Percentiles rank a stretch among this genome's conserved stretches.
Evolutionary conservation across 371 early-diverging fungal genomes (phyloP).

Genomic region (Apophysomyces sp.): DNA sequence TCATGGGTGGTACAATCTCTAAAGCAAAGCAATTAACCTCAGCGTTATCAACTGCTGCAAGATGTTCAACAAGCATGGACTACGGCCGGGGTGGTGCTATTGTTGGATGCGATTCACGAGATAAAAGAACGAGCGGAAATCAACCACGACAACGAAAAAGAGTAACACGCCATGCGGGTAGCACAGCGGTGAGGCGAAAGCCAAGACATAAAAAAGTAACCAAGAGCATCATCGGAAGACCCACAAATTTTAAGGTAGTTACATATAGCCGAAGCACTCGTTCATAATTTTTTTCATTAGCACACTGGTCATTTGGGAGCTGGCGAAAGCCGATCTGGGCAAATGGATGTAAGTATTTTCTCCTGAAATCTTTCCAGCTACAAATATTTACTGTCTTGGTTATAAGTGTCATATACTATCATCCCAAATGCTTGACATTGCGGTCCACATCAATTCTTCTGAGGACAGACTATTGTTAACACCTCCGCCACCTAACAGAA

Average conservation of each 20-base stretch:
- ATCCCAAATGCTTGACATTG: constrained; percentile 7
- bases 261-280: not conserved
- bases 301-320: constrained; percentile 9
- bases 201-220: constrained; percentile 8
- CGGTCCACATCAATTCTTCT: not conserved
- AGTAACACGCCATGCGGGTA: not conserved
- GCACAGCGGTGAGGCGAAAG: not conserved
- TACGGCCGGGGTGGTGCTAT: not conserved
- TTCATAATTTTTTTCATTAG: not conserved
- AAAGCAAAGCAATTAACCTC: constrained; percentile 1
- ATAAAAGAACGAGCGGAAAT: not conserved
- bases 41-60: not conserved
- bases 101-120: constrained; percentile 4
- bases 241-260: constrained; percentile 20
- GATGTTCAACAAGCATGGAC: not conserved
- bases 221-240: constrained; percentile 22
- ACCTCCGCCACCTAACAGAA: not conserved
- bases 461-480: constrained; percentile 7
- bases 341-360: constrained; percentile 6
- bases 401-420: not conserved
- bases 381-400: not conserved
- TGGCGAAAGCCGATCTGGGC: constrained; percentile 6
- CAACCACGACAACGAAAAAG: not conserved
- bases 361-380: not conserved
- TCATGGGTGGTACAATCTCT: constrained; percentile 9